These are phyloP conservation scores for Podosphaera xanthii DNA, from an alignment of 2,329 filamentous ascomycete species.

Conservation along the genomic window DNA sequence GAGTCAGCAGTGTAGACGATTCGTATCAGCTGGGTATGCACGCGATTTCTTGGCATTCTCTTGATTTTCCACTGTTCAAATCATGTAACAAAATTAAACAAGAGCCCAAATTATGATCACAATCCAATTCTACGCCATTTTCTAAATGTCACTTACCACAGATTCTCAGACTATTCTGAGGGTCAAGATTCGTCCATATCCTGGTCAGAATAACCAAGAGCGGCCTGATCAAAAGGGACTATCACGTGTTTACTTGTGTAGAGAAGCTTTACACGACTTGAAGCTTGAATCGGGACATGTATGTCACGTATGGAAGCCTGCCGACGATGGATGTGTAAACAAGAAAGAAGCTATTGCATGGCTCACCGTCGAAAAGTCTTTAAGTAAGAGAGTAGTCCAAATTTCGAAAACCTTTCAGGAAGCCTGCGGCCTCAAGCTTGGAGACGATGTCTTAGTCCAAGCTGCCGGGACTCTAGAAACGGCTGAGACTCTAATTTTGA, in stretches of 20 bases:
- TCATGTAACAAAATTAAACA: too few species aligned
- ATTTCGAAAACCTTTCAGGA: conserved; percentile 54
- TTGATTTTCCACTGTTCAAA: too few species aligned
- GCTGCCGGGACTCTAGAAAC: conserved; percentile 27
- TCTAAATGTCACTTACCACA: conserved; percentile 7
- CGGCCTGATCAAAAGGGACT: conserved; percentile 14
- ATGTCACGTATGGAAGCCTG: conserved; percentile 26
- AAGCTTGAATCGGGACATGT: conserved; percentile 34
- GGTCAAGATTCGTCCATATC: conserved; percentile 15
- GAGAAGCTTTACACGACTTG: conserved; percentile 26
- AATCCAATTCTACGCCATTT: not conserved
- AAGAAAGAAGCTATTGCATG: conserved; percentile 32
- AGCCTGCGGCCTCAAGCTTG: conserved; percentile 47
- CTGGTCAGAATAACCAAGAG: conserved; percentile 10
- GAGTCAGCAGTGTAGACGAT: not conserved
- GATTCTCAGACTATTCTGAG: conserved; percentile 13
- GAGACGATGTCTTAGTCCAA: conserved; percentile 41
- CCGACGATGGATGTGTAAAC: conserved; percentile 9
- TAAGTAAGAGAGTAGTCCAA: conserved; percentile 45
- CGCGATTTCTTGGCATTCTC: too few species aligned
- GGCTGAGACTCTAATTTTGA: conserved; percentile 34
- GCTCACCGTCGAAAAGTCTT: conserved; percentile 30
- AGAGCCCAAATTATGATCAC: not conserved
- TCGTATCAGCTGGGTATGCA: too few species aligned
- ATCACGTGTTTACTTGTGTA: conserved; percentile 15